Conservation (phyloP, 1,139 yeast species). For the Zygosaccharomyces sapae region DNA sequence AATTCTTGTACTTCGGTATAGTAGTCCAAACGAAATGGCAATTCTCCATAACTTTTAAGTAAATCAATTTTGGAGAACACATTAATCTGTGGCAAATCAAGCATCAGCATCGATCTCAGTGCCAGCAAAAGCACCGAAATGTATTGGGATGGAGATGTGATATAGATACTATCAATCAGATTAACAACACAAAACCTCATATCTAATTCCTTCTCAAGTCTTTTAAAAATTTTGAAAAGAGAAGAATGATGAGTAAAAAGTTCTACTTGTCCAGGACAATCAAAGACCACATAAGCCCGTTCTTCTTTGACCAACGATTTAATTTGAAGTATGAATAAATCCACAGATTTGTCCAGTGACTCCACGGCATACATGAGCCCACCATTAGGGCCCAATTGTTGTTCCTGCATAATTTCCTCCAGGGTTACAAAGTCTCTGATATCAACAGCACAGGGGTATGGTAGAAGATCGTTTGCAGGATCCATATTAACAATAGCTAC, state of each 20-base stretch:
- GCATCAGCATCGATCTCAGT: constrained; percentile 83
- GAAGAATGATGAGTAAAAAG: constrained; percentile 89
- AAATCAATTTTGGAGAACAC: constrained; percentile 88
- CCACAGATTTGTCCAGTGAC: constrained; percentile 51
- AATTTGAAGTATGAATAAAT: constrained; percentile 57
- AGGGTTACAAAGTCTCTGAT: constrained; percentile 81
- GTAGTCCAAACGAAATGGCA: constrained; percentile 74
- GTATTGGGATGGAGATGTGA: constrained; percentile 87
- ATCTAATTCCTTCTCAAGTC: constrained; percentile 61
- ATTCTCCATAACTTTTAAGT: constrained; percentile 59
- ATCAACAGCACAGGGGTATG: constrained; percentile 82
- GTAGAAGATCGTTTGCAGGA: constrained; percentile 85
- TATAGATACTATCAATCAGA: constrained; percentile 76
- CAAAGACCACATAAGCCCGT: constrained; percentile 73
- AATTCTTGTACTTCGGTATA: constrained; percentile 92
- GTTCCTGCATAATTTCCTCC: constrained; percentile 86
- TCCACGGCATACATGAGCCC: constrained; percentile 90
- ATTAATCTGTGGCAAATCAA: constrained; percentile 90
- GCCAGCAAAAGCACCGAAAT: constrained; percentile 79
- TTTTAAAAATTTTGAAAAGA: constrained; percentile 65
- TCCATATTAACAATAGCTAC: constrained; percentile 80
- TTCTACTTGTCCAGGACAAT: constrained; percentile 98
- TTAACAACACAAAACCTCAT: constrained; percentile 82
- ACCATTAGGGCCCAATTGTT: constrained; percentile 88
- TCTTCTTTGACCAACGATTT: constrained; percentile 56